Conservation (phyloP, 1,284 basidiomycete species). For the Puccinia polysora region DNA sequence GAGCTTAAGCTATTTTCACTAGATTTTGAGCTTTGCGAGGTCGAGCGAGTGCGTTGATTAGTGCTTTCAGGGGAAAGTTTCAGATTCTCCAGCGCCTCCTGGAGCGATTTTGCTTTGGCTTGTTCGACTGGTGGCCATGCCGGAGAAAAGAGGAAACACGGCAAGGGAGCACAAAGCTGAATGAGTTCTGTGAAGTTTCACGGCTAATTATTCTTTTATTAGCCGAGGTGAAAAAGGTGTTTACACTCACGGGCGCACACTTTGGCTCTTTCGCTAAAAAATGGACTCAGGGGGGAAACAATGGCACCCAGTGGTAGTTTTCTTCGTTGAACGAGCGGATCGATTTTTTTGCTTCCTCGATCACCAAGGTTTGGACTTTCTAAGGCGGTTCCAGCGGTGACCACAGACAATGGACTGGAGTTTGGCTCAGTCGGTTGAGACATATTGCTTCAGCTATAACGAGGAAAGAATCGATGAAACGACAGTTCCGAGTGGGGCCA, state of each 20-base stretch:
- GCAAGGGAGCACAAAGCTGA: not conserved
- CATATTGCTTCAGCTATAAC: not conserved
- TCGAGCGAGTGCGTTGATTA: not conserved
- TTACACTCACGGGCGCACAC: not conserved
- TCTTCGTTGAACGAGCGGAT: not conserved
- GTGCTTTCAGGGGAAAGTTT: not conserved
- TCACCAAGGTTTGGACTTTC: not conserved
- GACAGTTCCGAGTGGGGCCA: not conserved
- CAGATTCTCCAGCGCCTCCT: not conserved
- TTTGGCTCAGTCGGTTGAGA: not conserved
- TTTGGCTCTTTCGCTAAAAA: conserved; percentile 24
- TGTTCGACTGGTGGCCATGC: not conserved
- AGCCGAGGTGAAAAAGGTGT: not conserved
- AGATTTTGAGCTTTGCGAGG: not conserved
- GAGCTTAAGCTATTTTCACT: conserved; percentile 12
- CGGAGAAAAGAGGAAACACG: not conserved
- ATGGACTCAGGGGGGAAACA: conserved; percentile 16
- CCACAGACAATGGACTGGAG: not conserved
- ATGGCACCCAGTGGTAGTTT: conserved; percentile 15
- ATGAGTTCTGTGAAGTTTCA: not conserved
- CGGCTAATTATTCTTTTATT: not conserved
- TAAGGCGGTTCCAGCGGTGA: conserved; percentile 4
- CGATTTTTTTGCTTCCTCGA: not conserved
- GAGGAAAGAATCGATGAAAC: not conserved
- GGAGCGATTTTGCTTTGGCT: conserved; percentile 3